Conservation (phyloP, 805 yeast species). For the Citeromyces nyonsensis region DNA sequence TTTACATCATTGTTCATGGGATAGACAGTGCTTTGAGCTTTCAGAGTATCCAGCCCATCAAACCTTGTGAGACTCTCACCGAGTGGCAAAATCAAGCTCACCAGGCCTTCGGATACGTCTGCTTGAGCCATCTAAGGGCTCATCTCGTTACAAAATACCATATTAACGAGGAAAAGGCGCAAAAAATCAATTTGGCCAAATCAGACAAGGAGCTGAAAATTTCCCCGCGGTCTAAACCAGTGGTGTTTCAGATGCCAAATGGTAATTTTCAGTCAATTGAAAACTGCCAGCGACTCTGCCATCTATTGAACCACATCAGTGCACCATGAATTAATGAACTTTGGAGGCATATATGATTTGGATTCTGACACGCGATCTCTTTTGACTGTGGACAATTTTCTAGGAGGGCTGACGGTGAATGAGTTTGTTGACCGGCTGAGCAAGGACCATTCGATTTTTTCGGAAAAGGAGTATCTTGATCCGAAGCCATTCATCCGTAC, state of each 20-base stretch:
- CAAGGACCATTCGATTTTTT: slow-evolving; percentile 41
- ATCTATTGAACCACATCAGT: neutral
- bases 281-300: no score
- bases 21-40: slow-evolving; percentile 17
- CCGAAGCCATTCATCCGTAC: slow-evolving; percentile 93
- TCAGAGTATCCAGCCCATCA: no score
- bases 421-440: slow-evolving; percentile 74
- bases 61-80: neutral
- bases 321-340: neutral
- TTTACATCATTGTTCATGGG: slow-evolving; percentile 22
- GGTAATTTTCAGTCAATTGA: no score
- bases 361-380: slow-evolving; percentile 47
- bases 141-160: slow-evolving; percentile 9
- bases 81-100: slow-evolving; percentile 1
- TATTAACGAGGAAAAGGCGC: slow-evolving; percentile 11
- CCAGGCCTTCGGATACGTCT: slow-evolving; percentile 4
- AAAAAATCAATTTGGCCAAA: slow-evolving; percentile 13
- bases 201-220: slow-evolving; percentile 14
- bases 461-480: slow-evolving; percentile 45
- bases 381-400: slow-evolving; percentile 44
- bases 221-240: no score
- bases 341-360: neutral
- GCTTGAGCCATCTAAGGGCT: slow-evolving; percentile 9
- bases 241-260: no score
- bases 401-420: slow-evolving; percentile 55